These are phyloP conservation scores for Polygonum maritimum DNA, from an alignment of 148 eudicot genomes.

Conservation along the genomic window DNA sequence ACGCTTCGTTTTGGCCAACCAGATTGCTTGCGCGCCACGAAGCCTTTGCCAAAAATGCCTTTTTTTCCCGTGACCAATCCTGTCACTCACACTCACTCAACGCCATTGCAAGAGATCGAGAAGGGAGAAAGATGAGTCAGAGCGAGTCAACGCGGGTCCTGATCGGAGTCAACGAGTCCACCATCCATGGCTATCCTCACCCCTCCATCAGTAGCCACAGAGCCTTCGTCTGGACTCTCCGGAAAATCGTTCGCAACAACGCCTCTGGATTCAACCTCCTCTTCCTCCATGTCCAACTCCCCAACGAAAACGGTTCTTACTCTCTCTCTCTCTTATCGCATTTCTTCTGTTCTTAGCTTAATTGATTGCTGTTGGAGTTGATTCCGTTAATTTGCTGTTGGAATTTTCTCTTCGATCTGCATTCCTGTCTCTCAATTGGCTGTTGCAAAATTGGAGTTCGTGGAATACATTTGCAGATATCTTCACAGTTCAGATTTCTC, in stretches of 20 bases:
- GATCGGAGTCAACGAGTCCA: conserved; percentile 86
- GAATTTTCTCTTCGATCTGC: background rate
- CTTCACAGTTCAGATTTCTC: background rate
- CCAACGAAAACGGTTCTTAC: conserved; percentile 77
- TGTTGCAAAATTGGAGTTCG: background rate
- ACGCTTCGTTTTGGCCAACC: background rate
- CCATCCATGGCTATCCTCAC: conserved; percentile 82
- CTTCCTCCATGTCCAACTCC: conserved; percentile 83
- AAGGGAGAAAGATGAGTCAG: conserved; percentile 10
- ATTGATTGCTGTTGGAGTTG: background rate
- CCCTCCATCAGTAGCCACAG: conserved; percentile 74
- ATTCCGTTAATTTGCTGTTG: background rate
- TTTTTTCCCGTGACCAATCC: background rate
- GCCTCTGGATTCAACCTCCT: conserved; percentile 70
- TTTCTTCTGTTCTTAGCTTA: background rate
- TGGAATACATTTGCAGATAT: background rate
- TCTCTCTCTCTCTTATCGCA: conserved; percentile 10
- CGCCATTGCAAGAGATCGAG: background rate
- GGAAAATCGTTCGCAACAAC: conserved; percentile 67
- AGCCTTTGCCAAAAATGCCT: background rate
- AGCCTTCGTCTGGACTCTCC: conserved; percentile 86
- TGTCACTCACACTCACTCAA: background rate
- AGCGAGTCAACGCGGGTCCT: conserved; percentile 54
- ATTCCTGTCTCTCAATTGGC: background rate
- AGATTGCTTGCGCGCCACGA: background rate